Conservation (phyloP, 2,329 filamentous ascomycete genomes). For the Claviceps sp. region DNA sequence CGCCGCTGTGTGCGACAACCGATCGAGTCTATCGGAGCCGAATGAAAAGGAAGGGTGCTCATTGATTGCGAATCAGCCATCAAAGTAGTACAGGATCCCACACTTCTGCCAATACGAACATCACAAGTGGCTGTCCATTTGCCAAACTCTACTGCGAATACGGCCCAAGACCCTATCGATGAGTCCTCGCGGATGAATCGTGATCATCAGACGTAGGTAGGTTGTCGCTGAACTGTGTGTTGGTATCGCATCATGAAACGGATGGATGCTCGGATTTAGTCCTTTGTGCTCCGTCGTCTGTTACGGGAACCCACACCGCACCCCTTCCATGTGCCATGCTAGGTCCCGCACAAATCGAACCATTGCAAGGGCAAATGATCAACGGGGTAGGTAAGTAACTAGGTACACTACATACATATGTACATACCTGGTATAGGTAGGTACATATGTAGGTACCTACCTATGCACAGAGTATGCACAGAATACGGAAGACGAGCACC, state of each 20-base stretch:
- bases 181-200: background rate
- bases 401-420: no score
- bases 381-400: background rate
- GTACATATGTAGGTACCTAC: no score
- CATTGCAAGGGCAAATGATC: background rate
- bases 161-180: background rate
- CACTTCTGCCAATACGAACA: background rate
- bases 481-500: no score
- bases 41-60: background rate
- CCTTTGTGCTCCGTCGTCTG: background rate
- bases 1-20: background rate
- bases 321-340: background rate
- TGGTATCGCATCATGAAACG: background rate
- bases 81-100: background rate
- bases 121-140: slow-evolving; percentile 1
- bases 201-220: background rate
- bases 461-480: no score
- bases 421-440: no score
- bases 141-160: background rate
- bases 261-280: background rate
- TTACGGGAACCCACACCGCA: background rate
- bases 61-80: background rate
- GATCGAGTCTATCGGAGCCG: background rate
- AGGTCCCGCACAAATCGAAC: background rate
- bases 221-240: background rate